Evolutionary conservation across 2,329 filamentous ascomycete genomes (phyloP).

Genomic region (Stemphylium vesicarium): DNA sequence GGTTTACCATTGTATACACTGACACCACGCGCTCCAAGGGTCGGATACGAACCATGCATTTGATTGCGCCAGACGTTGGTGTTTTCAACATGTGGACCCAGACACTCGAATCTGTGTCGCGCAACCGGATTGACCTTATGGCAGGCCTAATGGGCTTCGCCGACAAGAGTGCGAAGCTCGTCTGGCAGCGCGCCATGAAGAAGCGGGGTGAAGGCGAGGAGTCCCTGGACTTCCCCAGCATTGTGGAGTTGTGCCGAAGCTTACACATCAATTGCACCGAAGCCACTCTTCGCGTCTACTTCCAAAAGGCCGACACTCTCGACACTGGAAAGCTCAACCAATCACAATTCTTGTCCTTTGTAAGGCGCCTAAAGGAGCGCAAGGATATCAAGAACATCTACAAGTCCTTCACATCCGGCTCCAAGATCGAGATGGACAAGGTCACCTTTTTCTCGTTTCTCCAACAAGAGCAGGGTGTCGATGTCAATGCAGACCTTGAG

Average conservation of each 20-base stretch:
- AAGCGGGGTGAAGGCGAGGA: conserved; percentile 69
- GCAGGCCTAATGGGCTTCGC: conserved; percentile 77
- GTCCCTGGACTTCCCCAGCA: conserved; percentile 76
- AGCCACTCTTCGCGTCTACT: conserved; percentile 74
- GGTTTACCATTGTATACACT: conserved; percentile 90
- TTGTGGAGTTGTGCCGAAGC: conserved; percentile 84
- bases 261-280: conserved; percentile 90
- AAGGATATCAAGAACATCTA: conserved; percentile 81
- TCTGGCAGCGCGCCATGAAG: conserved; percentile 86
- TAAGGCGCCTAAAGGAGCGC: conserved; percentile 81
- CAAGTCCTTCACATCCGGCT: conserved; percentile 61
- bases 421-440: conserved; percentile 69
- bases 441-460: conserved; percentile 80
- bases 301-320: conserved; percentile 73
- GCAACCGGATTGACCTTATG: conserved; percentile 88
- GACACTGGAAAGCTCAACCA: conserved; percentile 74
- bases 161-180: conserved; percentile 80
- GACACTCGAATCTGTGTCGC: conserved; percentile 82
- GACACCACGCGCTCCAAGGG: conserved; percentile 79
- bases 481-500: conserved; percentile 69
- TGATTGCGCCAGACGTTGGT: conserved; percentile 77
- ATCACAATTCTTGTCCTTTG: conserved; percentile 81
- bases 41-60: conserved; percentile 79
- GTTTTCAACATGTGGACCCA: conserved; percentile 80
- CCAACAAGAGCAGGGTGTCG: conserved; percentile 73